Conservation (phyloP, 2,329 filamentous ascomycete species). For the Beauveria medogensis region DNA sequence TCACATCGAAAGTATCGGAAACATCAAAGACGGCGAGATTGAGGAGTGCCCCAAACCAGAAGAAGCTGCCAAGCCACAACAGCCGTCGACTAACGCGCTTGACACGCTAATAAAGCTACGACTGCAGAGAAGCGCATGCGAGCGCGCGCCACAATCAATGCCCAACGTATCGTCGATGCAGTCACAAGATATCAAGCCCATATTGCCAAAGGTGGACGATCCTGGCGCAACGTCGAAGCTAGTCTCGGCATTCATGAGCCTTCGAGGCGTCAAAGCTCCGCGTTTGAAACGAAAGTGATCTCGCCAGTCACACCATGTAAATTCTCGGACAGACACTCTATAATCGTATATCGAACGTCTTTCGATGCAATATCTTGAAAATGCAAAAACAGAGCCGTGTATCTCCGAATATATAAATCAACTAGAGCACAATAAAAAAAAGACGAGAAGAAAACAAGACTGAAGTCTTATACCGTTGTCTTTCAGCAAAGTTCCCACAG, state of each 20-base stretch:
- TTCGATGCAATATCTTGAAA: neutral
- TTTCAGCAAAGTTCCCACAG: constrained; percentile 53
- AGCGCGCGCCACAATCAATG: neutral
- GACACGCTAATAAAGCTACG: neutral
- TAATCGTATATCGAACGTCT: neutral
- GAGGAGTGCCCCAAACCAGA: neutral
- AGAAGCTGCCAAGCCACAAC: neutral
- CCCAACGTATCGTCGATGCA: neutral
- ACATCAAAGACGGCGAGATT: neutral
- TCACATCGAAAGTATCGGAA: neutral
- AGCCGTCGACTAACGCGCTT: neutral
- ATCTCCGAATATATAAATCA: neutral
- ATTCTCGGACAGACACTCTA: neutral
- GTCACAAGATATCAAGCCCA: neutral
- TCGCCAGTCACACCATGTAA: neutral
- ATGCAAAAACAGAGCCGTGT: neutral
- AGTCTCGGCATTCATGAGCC: constrained; percentile 24
- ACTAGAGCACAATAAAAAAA: neutral
- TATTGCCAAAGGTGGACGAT: constrained; percentile 15
- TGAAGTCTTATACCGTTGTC: neutral
- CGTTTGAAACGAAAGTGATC: constrained; percentile 4
- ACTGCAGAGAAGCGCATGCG: neutral
- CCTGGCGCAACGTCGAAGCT: constrained; percentile 20
- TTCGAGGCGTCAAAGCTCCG: constrained; percentile 21
- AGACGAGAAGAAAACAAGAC: neutral